Evolutionary conservation across 1,284 basidiomycete species (phyloP).

Genomic region (Polyporus tsugae): DNA sequence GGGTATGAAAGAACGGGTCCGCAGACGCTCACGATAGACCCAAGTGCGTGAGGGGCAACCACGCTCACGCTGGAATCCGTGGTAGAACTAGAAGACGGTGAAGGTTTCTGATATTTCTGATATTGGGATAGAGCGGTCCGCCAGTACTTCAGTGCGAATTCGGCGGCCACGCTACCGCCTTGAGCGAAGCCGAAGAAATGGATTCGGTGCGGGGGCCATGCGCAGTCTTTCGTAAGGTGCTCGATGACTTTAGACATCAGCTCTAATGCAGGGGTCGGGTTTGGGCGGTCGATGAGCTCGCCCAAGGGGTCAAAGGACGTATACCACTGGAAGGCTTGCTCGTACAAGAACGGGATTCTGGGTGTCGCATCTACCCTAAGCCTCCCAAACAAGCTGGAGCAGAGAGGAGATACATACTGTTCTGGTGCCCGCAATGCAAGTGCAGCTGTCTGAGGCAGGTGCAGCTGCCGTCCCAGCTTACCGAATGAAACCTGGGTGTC

Average conservation of each 20-base stretch:
- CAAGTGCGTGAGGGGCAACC: slow-evolving; percentile 49
- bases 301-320: slow-evolving; percentile 83
- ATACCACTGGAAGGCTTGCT: slow-evolving; percentile 90
- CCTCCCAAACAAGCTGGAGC: background rate
- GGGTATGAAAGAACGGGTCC: slow-evolving; percentile 83
- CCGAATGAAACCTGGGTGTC: slow-evolving; percentile 84
- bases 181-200: slow-evolving; percentile 93
- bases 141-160: slow-evolving; percentile 66
- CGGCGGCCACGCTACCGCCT: slow-evolving; percentile 83
- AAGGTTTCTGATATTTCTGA: slow-evolving; percentile 36
- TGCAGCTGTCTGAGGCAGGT: slow-evolving; percentile 87
- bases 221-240: slow-evolving; percentile 65
- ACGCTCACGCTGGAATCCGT: slow-evolving; percentile 9
- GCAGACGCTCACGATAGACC: slow-evolving; percentile 73
- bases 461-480: slow-evolving; percentile 75
- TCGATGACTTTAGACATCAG: slow-evolving; percentile 62
- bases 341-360: slow-evolving; percentile 85
- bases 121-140: slow-evolving; percentile 47
- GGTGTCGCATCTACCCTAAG: background rate
- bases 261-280: slow-evolving; percentile 74
- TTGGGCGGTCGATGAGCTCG: slow-evolving; percentile 72
- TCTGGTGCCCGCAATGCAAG: slow-evolving; percentile 84
- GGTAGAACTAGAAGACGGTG: slow-evolving; percentile 20
- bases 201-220: slow-evolving; percentile 73
- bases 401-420: slow-evolving; percentile 50